phyloP scores from a whole-genome alignment of 768 basidiomycete species.

The Phaeotremella skinneri region DNA sequence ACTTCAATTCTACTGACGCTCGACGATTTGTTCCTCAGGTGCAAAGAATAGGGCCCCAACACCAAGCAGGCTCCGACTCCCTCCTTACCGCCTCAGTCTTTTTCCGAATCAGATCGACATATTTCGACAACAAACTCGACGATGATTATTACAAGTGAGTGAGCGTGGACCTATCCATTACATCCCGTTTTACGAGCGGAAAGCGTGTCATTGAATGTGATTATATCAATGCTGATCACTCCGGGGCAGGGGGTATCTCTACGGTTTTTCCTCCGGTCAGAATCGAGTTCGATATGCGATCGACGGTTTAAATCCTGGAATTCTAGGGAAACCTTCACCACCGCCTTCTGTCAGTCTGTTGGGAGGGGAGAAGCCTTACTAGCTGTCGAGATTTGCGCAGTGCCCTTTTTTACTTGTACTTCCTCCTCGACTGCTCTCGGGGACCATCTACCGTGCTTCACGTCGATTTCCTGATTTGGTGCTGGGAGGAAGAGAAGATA shows the following conservation, averaged over 20 bases:
- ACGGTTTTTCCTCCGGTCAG: conserved; percentile 45
- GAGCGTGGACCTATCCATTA: background rate
- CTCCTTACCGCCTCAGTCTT: conserved; percentile 89
- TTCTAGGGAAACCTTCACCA: background rate
- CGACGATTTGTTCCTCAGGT: conserved; percentile 58
- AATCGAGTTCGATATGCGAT: conserved; percentile 4
- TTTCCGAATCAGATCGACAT: conserved; percentile 90
- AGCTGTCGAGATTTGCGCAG: background rate
- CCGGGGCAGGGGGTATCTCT: conserved; percentile 36
- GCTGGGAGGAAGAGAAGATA: too few species aligned
- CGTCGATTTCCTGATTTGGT: too few species aligned
- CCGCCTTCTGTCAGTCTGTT: background rate
- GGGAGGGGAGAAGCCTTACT: conserved; percentile 34
- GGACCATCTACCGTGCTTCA: too few species aligned
- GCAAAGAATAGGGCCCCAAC: conserved; percentile 79
- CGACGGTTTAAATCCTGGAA: conserved; percentile 1
- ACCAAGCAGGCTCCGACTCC: conserved; percentile 97
- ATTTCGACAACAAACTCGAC: conserved; percentile 87
- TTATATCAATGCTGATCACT: conserved; percentile 4
- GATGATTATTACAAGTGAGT: conserved; percentile 57
- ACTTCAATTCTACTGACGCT: background rate
- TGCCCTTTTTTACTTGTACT: background rate
- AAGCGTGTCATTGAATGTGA: conserved; percentile 14
- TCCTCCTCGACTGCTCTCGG: too few species aligned
- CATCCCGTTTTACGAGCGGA: conserved; percentile 60